A percentile compares a stretch with the other conserved stretches of the same genome.
phyloP scores from a whole-genome alignment of 1,284 basidiomycete genomes.

The Pulveroboletus ridleyi region DNA sequence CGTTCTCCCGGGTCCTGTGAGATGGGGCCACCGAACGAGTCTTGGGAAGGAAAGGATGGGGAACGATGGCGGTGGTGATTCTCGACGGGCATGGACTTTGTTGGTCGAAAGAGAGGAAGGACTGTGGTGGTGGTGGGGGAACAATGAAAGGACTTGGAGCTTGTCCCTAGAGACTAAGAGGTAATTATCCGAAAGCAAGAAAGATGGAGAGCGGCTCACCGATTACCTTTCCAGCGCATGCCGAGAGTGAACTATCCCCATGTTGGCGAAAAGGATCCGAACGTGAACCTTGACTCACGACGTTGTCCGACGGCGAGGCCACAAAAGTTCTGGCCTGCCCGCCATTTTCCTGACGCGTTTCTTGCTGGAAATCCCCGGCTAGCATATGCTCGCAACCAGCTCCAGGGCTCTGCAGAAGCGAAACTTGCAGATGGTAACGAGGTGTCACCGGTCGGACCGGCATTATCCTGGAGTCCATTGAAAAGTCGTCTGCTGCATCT shows the following conservation, averaged over 20 bases:
- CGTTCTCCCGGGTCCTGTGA: slow-evolving; percentile 52
- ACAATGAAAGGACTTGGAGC: slow-evolving; percentile 41
- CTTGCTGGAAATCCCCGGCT: slow-evolving; percentile 55
- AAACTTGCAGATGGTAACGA: slow-evolving; percentile 61
- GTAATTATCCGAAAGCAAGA: slow-evolving; percentile 30
- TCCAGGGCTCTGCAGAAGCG: slow-evolving; percentile 47
- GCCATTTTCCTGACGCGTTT: slow-evolving; percentile 41
- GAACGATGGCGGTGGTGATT: slow-evolving; percentile 39
- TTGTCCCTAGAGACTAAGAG: slow-evolving; percentile 36
- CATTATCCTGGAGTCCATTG: slow-evolving; percentile 33
- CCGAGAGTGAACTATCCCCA: slow-evolving; percentile 33
- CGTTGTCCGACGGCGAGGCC: slow-evolving; percentile 21
- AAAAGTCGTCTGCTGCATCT: slow-evolving; percentile 28
- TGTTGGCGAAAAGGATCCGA: slow-evolving; percentile 35
- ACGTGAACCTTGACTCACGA: slow-evolving; percentile 23
- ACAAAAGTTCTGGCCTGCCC: slow-evolving; percentile 9
- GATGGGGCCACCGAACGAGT: slow-evolving; percentile 63
- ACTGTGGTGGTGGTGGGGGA: slow-evolving; percentile 17
- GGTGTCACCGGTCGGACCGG: slow-evolving; percentile 37
- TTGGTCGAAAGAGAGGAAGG: slow-evolving; percentile 26
- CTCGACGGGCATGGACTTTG: slow-evolving; percentile 31
- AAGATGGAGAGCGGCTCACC: slow-evolving; percentile 36
- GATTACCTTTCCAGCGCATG: slow-evolving; percentile 35
- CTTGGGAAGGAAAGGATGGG: slow-evolving; percentile 51
- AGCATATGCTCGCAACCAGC: slow-evolving; percentile 17